A percentile compares a stretch with the other conserved stretches of the same genome.
Conservation (phyloP, 805 yeast genomes). For the Komagataella pastoris region DNA sequence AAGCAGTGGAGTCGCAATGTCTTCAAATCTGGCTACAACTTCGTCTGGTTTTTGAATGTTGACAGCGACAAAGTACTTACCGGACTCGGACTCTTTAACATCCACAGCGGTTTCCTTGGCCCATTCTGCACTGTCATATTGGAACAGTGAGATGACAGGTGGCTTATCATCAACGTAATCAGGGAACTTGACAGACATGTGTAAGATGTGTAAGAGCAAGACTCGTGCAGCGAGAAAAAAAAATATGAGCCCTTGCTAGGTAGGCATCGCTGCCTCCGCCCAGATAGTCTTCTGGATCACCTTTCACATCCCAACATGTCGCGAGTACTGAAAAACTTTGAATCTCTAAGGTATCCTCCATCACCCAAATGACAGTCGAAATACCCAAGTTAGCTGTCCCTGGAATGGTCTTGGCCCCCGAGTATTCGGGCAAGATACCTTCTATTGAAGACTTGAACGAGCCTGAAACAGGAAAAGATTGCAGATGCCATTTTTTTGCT, state of each 20-base stretch:
- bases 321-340: neutral
- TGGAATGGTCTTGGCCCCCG: constrained; percentile 56
- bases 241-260: neutral
- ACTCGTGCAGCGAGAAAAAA: neutral
- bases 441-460: constrained; percentile 7
- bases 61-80: constrained; percentile 25
- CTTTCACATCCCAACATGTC: neutral
- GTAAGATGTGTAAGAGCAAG: neutral
- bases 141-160: constrained; percentile 28
- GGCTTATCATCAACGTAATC: constrained; percentile 29
- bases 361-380: constrained; percentile 2
- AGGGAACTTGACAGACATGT: constrained; percentile 20
- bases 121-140: constrained; percentile 42
- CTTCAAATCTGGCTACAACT: constrained; percentile 28
- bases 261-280: too few species aligned
- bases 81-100: constrained; percentile 10
- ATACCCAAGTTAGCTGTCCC: constrained; percentile 41
- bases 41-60: constrained; percentile 28
- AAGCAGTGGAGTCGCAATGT: constrained; percentile 22
- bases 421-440: constrained; percentile 10
- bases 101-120: constrained; percentile 37
- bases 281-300: too few species aligned
- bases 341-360: neutral
- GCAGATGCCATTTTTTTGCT: constrained; percentile 28
- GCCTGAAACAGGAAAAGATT: constrained; percentile 15